Conservation (phyloP, 805 yeast genomes). For the Clavispora vitiphila region DNA sequence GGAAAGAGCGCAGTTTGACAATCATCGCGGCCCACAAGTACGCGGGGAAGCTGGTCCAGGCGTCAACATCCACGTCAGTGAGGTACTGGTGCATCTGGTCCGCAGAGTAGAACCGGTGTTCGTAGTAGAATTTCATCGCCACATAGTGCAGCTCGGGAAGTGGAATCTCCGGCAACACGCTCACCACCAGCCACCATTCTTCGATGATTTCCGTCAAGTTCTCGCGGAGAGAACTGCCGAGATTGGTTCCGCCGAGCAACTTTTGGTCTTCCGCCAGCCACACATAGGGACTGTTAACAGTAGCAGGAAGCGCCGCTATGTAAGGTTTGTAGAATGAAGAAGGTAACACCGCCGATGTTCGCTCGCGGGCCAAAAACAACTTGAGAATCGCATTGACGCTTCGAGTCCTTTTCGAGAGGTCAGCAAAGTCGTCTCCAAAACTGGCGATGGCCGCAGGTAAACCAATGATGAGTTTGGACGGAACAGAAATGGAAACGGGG, state of each 20-base stretch:
- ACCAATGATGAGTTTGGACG: slow-evolving; percentile 12
- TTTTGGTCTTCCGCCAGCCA: slow-evolving; percentile 54
- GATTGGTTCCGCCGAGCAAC: slow-evolving; percentile 62
- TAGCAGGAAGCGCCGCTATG: slow-evolving; percentile 29
- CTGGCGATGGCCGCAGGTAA: slow-evolving; percentile 21
- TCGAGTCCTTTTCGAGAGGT: slow-evolving; percentile 10
- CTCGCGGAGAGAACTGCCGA: slow-evolving; percentile 50
- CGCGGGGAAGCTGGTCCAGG: slow-evolving; percentile 63
- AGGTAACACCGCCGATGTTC: slow-evolving; percentile 3
- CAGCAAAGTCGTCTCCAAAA: slow-evolving; percentile 11
- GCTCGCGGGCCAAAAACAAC: slow-evolving; percentile 29
- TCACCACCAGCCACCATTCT: slow-evolving; percentile 54
- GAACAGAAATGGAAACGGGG: slow-evolving; percentile 7
- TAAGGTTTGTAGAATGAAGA: slow-evolving; percentile 25
- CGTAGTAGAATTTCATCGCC: slow-evolving; percentile 41
- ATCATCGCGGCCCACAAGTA: slow-evolving; percentile 75
- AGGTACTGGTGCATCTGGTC: slow-evolving; percentile 29
- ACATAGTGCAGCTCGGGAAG: slow-evolving; percentile 33
- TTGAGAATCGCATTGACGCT: slow-evolving; percentile 31
- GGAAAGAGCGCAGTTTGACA: slow-evolving; percentile 76
- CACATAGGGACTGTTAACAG: slow-evolving; percentile 58
- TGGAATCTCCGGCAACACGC: slow-evolving; percentile 22
- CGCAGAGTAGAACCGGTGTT: slow-evolving; percentile 34
- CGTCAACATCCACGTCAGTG: slow-evolving; percentile 16
- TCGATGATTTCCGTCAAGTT: slow-evolving; percentile 42